These are phyloP conservation scores for Colletotrichum sp. DNA, from an alignment of 2,329 filamentous ascomycete species.

Conservation along the genomic window DNA sequence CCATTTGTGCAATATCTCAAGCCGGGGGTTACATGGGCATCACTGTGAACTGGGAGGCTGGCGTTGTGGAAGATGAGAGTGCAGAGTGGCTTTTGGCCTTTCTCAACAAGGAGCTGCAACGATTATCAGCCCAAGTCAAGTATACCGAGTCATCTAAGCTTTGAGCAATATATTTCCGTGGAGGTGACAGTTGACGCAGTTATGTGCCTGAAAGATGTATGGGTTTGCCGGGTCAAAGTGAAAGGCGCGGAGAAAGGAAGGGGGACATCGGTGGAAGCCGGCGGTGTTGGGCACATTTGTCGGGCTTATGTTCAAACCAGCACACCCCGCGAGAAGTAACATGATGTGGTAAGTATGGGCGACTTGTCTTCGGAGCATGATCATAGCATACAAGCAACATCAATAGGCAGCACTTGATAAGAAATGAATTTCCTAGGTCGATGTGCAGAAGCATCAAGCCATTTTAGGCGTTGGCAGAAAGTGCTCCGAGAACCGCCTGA, in stretches of 20 bases:
- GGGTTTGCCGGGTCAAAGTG: not conserved
- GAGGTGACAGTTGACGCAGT: no score
- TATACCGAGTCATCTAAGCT: not conserved
- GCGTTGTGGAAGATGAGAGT: not conserved
- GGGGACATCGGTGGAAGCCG: rapidly evolving
- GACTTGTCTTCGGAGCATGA: not conserved
- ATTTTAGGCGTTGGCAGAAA: not conserved
- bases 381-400: not conserved
- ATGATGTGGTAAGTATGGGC: not conserved
- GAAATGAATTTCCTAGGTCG: not conserved
- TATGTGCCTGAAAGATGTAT: not conserved
- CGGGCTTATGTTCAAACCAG: not conserved
- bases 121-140: not conserved
- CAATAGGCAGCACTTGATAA: not conserved
- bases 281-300: not conserved
- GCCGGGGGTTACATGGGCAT: not conserved
- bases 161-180: not conserved
- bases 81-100: not conserved
- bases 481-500: not conserved
- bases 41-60: not conserved
- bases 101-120: not conserved
- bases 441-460: not conserved
- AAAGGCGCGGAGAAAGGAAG: not conserved
- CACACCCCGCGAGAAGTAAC: not conserved
- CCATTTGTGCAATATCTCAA: not conserved